These are phyloP conservation scores for Fusarium praegraminearum DNA, from an alignment of 2,329 filamentous ascomycete species.

Conservation along the genomic window DNA sequence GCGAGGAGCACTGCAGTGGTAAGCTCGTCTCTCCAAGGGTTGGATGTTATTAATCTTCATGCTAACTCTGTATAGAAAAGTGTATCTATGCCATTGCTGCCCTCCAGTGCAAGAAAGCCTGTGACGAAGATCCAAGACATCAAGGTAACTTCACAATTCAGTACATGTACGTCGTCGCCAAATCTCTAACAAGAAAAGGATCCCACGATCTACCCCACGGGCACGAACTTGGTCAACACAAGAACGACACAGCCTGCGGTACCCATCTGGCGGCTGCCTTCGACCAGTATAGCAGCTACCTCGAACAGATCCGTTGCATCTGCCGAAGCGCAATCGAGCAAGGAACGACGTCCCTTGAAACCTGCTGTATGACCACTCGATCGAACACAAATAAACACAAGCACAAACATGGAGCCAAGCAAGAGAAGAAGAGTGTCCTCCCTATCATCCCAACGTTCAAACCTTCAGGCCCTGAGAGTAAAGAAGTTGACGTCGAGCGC, in stretches of 20 bases:
- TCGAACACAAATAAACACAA: neutral
- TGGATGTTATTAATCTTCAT: accelerated
- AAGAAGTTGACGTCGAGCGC: neutral
- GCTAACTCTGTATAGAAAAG: neutral
- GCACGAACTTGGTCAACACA: constrained; percentile 2
- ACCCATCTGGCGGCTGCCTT: constrained; percentile 51
- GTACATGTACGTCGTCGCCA: accelerated
- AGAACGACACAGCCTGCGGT: constrained; percentile 45
- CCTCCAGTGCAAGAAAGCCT: constrained; percentile 27
- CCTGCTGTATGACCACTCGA: constrained; percentile 43
- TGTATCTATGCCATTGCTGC: constrained; percentile 27
- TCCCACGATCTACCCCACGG: constrained; percentile 9
- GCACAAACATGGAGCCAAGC: neutral
- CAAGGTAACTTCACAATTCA: neutral
- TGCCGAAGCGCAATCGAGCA: constrained; percentile 52
- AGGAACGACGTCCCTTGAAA: constrained; percentile 39
- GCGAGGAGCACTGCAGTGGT: constrained; percentile 17
- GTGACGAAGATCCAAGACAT: constrained; percentile 14
- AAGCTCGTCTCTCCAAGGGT: accelerated
- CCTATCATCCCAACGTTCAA: neutral
- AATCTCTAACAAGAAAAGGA: neutral
- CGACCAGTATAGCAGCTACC: constrained; percentile 52
- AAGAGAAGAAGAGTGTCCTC: neutral
- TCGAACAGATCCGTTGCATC: constrained; percentile 55
- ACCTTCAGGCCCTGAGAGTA: neutral